Evolutionary conservation across 306 rosid species (phyloP).

Genomic region (Cucumis hystrix): DNA sequence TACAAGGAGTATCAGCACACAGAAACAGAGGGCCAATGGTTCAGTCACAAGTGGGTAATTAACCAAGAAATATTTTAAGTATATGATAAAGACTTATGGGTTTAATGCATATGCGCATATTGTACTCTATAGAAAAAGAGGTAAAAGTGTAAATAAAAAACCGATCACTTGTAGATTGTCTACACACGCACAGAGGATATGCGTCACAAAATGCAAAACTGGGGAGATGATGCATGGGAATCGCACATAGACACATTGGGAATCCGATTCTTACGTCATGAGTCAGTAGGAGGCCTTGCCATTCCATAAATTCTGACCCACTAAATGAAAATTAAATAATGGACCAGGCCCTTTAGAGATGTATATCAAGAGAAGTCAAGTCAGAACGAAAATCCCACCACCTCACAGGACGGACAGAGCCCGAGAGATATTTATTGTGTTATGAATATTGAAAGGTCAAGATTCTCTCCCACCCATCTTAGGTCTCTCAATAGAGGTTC

Average conservation of each 20-base stretch:
- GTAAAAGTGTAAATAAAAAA: not conserved
- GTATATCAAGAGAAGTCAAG: not conserved
- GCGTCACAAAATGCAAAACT: slow-evolving; percentile 6
- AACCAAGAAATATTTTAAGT: not conserved
- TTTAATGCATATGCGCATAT: not conserved
- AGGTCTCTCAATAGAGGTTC: not conserved
- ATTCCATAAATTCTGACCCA: slow-evolving; percentile 35
- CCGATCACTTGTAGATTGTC: not conserved
- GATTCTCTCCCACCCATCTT: slow-evolving; percentile 15
- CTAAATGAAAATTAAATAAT: slow-evolving; percentile 21
- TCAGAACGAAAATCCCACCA: slow-evolving; percentile 24
- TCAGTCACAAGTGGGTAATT: not conserved
- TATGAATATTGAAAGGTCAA: slow-evolving; percentile 9
- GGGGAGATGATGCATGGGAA: slow-evolving; percentile 25
- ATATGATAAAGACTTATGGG: not conserved
- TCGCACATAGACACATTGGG: slow-evolving; percentile 28
- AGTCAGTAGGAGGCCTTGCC: slow-evolving; percentile 27
- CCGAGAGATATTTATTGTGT: slow-evolving; percentile 20
- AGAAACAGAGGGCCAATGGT: not conserved
- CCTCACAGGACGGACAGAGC: slow-evolving; percentile 16
- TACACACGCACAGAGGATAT: not conserved
- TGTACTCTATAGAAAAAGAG: not conserved
- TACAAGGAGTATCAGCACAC: not conserved
- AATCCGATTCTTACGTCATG: slow-evolving; percentile 31
- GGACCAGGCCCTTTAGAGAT: slow-evolving; percentile 23